phyloP scores from a whole-genome alignment of 1,139 yeast genomes.

The Pichia sp. region DNA sequence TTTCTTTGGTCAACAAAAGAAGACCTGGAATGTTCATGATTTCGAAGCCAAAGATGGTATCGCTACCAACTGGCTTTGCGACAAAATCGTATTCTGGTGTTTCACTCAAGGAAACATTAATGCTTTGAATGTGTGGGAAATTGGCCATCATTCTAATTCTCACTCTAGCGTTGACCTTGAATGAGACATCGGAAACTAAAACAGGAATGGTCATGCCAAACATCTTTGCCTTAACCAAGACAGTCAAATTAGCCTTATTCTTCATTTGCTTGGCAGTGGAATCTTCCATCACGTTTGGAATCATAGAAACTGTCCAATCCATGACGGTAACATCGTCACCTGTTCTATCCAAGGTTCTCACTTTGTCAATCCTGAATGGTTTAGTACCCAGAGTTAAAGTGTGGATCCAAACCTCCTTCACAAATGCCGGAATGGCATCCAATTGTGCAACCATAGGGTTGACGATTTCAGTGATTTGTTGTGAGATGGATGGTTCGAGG shows the following conservation, averaged over 20 bases:
- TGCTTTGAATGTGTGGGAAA: constrained; percentile 89
- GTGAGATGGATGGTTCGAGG: constrained; percentile 85
- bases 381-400: constrained; percentile 89
- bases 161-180: constrained; percentile 64
- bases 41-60: constrained; percentile 80
- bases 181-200: constrained; percentile 53
- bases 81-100: constrained; percentile 85
- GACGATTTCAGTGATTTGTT: constrained; percentile 75
- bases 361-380: constrained; percentile 88
- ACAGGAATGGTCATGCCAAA: constrained; percentile 65
- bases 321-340: constrained; percentile 80
- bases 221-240: constrained; percentile 58
- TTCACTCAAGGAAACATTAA: constrained; percentile 74
- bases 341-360: constrained; percentile 82
- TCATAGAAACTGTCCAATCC: constrained; percentile 95
- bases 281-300: constrained; percentile 85
- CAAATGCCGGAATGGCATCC: constrained; percentile 69
- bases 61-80: constrained; percentile 63
- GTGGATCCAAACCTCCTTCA: constrained; percentile 78
- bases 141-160: constrained; percentile 83
- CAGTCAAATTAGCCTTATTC: constrained; percentile 73
- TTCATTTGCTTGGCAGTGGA: constrained; percentile 76
- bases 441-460: constrained; percentile 74
- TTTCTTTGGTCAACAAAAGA: constrained; percentile 69
- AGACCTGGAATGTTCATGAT: constrained; percentile 81